Evolutionary conservation across 805 yeast species (phyloP).

Genomic region (Myxozyma vanderwaltii): DNA sequence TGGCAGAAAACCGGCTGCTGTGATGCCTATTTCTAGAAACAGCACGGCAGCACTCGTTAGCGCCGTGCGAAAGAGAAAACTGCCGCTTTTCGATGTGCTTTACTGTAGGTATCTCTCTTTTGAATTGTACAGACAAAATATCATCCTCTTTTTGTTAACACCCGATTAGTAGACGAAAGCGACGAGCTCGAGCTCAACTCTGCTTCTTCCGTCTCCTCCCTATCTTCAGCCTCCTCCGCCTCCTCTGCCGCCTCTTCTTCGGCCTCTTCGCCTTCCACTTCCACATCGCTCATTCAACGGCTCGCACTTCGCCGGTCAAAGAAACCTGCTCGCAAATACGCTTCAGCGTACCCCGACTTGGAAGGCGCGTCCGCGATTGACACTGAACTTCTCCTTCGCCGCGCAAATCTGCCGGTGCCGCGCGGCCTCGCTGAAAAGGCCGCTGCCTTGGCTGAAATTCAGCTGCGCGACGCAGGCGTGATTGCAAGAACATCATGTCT

Average conservation of each 20-base stretch:
- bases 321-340: constrained; percentile 5
- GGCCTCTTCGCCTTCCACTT: constrained; percentile 6
- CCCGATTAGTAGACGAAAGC: background rate
- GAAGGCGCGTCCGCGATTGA: constrained; percentile 27
- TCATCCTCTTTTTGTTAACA: too few relatives aligned
- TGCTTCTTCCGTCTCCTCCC: constrained; percentile 11
- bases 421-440: constrained; percentile 9
- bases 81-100: constrained; percentile 25
- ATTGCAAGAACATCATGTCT: background rate
- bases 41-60: background rate
- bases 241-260: constrained; percentile 8
- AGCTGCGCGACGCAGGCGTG: background rate
- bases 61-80: constrained; percentile 1
- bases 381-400: constrained; percentile 16
- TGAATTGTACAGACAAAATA: too few relatives aligned
- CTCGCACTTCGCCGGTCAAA: constrained; percentile 7
- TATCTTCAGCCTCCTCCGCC: constrained; percentile 12
- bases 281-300: constrained; percentile 7
- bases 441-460: background rate
- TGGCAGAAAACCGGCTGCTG: constrained; percentile 21
- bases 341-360: constrained; percentile 21
- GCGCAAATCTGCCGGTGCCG: constrained; percentile 19
- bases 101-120: constrained; percentile 12
- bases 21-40: constrained; percentile 1
- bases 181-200: background rate